Percentiles rank a stretch among this genome's conserved stretches.
Conservation (phyloP, 2,329 filamentous ascomycete species). For the Aureobasidium sp. region DNA sequence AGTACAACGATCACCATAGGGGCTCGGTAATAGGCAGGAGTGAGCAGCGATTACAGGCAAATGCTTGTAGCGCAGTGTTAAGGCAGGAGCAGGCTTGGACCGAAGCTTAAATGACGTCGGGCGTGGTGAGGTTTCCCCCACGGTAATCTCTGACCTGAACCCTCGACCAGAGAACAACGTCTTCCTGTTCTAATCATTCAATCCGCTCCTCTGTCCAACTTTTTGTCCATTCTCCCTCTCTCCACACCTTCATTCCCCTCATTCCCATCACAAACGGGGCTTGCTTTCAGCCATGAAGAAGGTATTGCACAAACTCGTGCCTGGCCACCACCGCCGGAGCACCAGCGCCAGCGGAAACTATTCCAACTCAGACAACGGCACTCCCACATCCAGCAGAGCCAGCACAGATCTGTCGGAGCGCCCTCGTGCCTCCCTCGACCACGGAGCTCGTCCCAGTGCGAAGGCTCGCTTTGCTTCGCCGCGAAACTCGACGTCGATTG, state of each 20-base stretch:
- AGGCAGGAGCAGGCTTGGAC: neutral
- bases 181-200: neutral
- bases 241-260: neutral
- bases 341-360: constrained; percentile 6
- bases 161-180: neutral
- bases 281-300: constrained; percentile 10
- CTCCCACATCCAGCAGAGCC: constrained; percentile 9
- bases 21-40: neutral
- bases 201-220: neutral
- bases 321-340: constrained; percentile 9
- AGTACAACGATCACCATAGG: neutral
- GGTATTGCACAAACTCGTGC: constrained; percentile 9
- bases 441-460: neutral
- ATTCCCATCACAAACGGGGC: neutral
- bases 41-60: neutral
- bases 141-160: constrained; percentile 1
- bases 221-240: neutral
- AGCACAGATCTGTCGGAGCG: neutral
- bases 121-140: too few species aligned
- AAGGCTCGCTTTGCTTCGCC: constrained; percentile 3
- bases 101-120: neutral
- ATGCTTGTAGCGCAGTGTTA: neutral
- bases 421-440: neutral
- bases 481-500: neutral
- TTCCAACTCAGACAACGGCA: constrained; percentile 2